phyloP scores from a whole-genome alignment of 768 basidiomycete genomes.

The Suillus tomentosus region DNA sequence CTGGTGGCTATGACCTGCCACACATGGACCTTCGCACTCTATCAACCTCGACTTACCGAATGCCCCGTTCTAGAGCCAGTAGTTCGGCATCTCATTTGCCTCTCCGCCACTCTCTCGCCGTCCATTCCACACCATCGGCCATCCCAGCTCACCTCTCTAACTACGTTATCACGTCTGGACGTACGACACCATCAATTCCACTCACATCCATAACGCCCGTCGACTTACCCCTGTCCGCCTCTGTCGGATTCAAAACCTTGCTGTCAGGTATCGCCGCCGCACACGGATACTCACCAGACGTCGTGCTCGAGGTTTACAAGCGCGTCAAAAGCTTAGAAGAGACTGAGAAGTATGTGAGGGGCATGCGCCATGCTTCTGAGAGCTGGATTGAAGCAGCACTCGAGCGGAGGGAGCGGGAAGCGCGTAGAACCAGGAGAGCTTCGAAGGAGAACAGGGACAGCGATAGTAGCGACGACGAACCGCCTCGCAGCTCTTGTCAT shows the following conservation, averaged over 20 bases:
- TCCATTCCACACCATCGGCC: constrained; percentile 10
- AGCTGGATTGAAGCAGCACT: constrained; percentile 19
- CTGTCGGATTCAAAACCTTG: constrained; percentile 33
- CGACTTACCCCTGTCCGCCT: constrained; percentile 20
- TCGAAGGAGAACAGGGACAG: background rate
- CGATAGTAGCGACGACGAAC: background rate
- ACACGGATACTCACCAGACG: constrained; percentile 44
- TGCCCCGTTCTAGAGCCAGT: background rate
- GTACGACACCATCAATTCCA: background rate
- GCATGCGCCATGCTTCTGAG: constrained; percentile 42
- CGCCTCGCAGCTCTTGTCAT: background rate
- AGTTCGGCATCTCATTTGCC: background rate
- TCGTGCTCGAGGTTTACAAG: constrained; percentile 43
- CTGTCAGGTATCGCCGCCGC: constrained; percentile 45
- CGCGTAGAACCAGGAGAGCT: background rate
- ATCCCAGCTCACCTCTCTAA: constrained; percentile 4
- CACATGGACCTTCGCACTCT: constrained; percentile 26
- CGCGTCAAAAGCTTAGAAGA: constrained; percentile 36
- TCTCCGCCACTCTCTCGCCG: constrained; percentile 26
- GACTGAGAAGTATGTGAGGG: constrained; percentile 40
- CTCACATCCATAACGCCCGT: background rate
- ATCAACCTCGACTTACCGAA: constrained; percentile 14
- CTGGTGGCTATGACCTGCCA: constrained; percentile 17
- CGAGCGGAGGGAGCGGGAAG: constrained; percentile 6
- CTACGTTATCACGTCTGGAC: constrained; percentile 8